Evolutionary conservation across 108 stramenopile species (phyloP).

Genomic region (Schizochytrium sp.): DNA sequence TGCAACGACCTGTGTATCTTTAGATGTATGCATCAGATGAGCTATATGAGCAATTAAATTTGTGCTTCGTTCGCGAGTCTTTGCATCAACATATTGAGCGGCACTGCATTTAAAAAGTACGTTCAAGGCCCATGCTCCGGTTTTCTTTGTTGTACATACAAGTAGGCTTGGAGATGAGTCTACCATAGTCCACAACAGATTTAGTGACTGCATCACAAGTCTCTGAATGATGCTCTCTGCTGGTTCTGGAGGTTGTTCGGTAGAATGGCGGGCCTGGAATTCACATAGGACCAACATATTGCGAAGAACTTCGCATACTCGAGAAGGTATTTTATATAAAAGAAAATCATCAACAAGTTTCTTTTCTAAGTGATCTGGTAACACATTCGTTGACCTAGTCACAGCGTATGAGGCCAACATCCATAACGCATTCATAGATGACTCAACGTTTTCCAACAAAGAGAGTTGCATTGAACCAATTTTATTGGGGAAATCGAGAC

Average conservation of each 20-base stretch:
- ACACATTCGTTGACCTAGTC: neutral
- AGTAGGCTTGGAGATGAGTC: neutral
- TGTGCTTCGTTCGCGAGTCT: slow-evolving; percentile 2
- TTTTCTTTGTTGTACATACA: neutral
- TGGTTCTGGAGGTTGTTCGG: neutral
- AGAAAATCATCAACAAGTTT: neutral
- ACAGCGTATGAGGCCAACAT: neutral
- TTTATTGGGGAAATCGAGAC: neutral
- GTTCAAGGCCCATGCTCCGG: neutral
- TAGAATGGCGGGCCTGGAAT: neutral
- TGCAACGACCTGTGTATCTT: neutral
- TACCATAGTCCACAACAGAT: neutral
- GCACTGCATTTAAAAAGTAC: neutral
- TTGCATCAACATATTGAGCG: neutral
- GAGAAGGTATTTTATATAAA: neutral
- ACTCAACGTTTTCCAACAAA: neutral
- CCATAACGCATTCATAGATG: neutral
- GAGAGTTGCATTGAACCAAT: neutral
- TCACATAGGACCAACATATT: neutral
- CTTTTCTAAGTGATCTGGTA: neutral
- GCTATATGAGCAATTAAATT: neutral
- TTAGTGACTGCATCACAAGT: neutral
- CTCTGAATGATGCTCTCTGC: neutral
- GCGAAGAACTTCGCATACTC: neutral
- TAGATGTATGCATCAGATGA: neutral